A percentile compares a stretch with the other conserved stretches of the same genome.
phyloP scores from a whole-genome alignment of 2,329 filamentous ascomycete genomes.

The Colletotrichum gloeosporioides region DNA sequence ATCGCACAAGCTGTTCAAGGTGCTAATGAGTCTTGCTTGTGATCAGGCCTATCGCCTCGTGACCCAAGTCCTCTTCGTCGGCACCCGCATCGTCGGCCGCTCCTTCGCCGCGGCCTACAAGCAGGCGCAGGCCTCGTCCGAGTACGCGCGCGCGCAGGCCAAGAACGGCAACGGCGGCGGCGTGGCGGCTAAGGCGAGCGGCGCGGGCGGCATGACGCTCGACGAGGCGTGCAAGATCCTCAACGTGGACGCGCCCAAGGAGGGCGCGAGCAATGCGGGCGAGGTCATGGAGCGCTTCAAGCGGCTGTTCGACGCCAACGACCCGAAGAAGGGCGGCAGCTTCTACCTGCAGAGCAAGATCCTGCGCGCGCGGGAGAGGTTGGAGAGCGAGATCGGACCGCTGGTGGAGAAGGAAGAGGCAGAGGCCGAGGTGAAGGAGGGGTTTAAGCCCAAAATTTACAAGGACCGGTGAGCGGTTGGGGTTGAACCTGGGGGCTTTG shows the following conservation, averaged over 20 bases:
- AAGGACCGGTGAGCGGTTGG: constrained; percentile 61
- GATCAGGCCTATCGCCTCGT: constrained; percentile 57
- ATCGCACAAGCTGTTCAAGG: neutral
- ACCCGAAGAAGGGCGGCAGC: constrained; percentile 93
- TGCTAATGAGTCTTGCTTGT: neutral
- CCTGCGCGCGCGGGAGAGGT: constrained; percentile 85
- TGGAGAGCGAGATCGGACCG: constrained; percentile 84
- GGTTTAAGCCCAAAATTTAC: constrained; percentile 95
- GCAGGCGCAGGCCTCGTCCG: constrained; percentile 86
- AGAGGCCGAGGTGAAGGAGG: constrained; percentile 81
- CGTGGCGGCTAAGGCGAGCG: constrained; percentile 47
- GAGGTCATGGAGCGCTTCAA: constrained; percentile 89
- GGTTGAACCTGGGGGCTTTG: neutral
- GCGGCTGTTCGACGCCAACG: constrained; percentile 90
- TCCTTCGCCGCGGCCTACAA: constrained; percentile 95
- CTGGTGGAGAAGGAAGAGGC: constrained; percentile 72
- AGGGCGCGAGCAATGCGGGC: constrained; percentile 78
- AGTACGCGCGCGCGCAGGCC: constrained; percentile 77
- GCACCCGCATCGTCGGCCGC: constrained; percentile 88
- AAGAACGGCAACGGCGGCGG: constrained; percentile 61
- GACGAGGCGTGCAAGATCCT: constrained; percentile 98
- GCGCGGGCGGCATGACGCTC: constrained; percentile 80
- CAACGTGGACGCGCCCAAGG: constrained; percentile 88
- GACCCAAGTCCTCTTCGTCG: constrained; percentile 89
- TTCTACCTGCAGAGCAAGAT: constrained; percentile 99